Conservation (phyloP, 495 filamentous ascomycete species). For the Penicillium paradoxum region DNA sequence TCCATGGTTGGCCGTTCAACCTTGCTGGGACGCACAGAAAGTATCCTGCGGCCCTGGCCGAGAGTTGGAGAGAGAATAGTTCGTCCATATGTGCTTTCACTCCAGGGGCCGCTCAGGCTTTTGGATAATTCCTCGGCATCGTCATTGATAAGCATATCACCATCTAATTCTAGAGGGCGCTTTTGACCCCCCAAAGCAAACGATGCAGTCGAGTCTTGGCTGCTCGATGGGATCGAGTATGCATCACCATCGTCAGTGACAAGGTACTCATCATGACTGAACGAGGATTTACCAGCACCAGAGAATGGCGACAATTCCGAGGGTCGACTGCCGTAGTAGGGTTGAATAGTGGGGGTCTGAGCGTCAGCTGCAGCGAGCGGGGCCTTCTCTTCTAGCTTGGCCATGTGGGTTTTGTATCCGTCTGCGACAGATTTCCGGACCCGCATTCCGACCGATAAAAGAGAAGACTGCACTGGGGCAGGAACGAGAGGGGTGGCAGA, state of each 20-base stretch:
- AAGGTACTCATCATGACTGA: constrained; percentile 9
- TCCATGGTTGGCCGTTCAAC: constrained; percentile 21
- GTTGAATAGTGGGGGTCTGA: constrained; percentile 11
- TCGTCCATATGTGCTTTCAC: constrained; percentile 12
- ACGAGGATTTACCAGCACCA: constrained; percentile 57
- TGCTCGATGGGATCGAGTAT: constrained; percentile 41
- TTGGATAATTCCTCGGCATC: constrained; percentile 5
- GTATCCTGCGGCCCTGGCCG: constrained; percentile 30
- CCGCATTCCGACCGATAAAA: constrained; percentile 86
- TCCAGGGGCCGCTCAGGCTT: neutral
- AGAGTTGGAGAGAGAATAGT: constrained; percentile 34
- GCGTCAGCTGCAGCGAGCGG: constrained; percentile 18
- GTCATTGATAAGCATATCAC: constrained; percentile 49
- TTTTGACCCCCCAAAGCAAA: constrained; percentile 18
- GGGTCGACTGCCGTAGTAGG: constrained; percentile 14
- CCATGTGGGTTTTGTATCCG: constrained; percentile 71
- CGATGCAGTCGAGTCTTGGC: constrained; percentile 35
- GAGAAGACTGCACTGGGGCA: constrained; percentile 62
- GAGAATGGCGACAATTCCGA: constrained; percentile 71
- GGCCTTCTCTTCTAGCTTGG: constrained; percentile 25
- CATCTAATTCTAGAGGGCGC: constrained; percentile 30
- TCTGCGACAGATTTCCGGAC: constrained; percentile 87
- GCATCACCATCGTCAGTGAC: constrained; percentile 38
- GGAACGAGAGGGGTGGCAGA: constrained; percentile 50
- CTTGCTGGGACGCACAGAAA: constrained; percentile 12